Conservation (phyloP, 441 rosid genomes). For the Eruca vesicaria region DNA sequence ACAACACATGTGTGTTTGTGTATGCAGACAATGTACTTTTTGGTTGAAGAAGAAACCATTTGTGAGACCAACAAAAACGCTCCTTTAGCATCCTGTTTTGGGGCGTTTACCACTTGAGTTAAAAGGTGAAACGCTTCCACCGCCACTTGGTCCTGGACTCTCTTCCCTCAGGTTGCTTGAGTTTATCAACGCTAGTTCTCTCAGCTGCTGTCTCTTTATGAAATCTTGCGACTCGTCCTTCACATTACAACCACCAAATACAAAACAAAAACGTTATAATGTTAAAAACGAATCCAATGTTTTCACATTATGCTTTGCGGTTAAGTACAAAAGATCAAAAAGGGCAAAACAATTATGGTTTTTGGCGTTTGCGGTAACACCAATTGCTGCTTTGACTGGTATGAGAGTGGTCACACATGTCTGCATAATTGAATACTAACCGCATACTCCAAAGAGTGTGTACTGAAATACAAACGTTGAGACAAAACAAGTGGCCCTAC, state of each 20-base stretch:
- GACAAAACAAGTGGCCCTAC: constrained; percentile 28
- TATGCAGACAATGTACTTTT: constrained; percentile 30
- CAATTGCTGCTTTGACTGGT: constrained; percentile 21
- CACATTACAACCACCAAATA: neutral
- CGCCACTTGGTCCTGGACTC: constrained; percentile 84
- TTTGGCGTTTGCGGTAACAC: constrained; percentile 19
- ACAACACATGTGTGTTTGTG: constrained; percentile 26
- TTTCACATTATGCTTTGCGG: neutral
- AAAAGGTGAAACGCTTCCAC: constrained; percentile 86
- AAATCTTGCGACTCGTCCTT: constrained; percentile 94
- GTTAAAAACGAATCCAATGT: neutral
- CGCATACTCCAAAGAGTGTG: constrained; percentile 26
- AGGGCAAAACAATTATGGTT: neutral
- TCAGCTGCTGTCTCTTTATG: constrained; percentile 91
- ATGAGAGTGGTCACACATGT: constrained; percentile 28
- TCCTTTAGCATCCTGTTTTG: constrained; percentile 73
- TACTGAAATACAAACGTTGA: constrained; percentile 18
- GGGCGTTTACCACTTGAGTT: constrained; percentile 97
- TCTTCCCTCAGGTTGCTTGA: constrained; percentile 91
- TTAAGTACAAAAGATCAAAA: constrained; percentile 17
- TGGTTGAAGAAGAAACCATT: constrained; percentile 27
- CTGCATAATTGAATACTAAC: constrained; percentile 28
- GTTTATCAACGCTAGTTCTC: constrained; percentile 89
- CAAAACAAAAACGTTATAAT: neutral
- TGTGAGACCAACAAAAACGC: constrained; percentile 4